Percentiles rank a stretch among this genome's conserved stretches.
These are phyloP conservation scores for Daldinia loculata DNA, from an alignment of 495 filamentous ascomycete species.

Conservation along the genomic window DNA sequence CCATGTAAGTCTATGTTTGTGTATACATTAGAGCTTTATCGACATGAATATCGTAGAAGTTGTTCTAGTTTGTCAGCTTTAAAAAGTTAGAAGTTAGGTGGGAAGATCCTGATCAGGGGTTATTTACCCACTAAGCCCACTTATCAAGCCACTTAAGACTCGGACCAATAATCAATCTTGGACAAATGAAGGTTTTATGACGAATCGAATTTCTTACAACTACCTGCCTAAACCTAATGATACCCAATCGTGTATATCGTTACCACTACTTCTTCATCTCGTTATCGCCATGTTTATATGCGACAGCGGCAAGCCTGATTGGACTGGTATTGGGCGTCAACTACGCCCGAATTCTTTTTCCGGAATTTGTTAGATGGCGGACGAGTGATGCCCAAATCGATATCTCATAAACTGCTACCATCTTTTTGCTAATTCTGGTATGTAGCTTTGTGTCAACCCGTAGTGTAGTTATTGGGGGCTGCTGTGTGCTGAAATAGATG, in stretches of 20 bases:
- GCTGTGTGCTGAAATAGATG: neutral
- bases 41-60: neutral
- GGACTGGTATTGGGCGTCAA: neutral
- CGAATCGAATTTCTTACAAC: neutral
- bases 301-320: neutral
- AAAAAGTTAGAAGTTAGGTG: neutral
- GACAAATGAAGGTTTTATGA: neutral
- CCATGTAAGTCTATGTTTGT: neutral
- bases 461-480: neutral
- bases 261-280: neutral
- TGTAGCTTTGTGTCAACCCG: neutral
- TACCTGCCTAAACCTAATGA: neutral
- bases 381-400: no score
- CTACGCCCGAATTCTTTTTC: neutral
- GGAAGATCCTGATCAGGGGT: neutral
- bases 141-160: conserved; percentile 5
- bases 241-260: neutral
- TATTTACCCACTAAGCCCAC: conserved; percentile 2
- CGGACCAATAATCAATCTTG: neutral
- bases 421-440: neutral
- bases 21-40: neutral
- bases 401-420: no score
- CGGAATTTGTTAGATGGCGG: neutral
- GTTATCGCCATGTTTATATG: neutral
- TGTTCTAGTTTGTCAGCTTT: neutral